These are phyloP conservation scores for Phytophthora brassicae DNA, from an alignment of 352 stramenopile species.

Conservation along the genomic window DNA sequence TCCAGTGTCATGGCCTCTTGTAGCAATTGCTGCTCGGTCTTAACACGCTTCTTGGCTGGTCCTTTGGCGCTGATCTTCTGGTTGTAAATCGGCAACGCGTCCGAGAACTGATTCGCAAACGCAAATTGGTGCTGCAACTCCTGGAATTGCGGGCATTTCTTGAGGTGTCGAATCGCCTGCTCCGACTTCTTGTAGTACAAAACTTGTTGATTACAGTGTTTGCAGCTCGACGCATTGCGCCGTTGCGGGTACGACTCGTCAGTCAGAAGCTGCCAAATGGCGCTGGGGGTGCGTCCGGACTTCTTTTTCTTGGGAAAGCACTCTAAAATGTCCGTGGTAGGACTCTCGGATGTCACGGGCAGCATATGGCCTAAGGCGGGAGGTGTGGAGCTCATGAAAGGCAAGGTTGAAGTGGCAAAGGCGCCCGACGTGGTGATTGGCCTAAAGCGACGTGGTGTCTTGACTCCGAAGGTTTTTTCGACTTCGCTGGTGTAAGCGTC, in stretches of 20 bases:
- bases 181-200: constrained; percentile 89
- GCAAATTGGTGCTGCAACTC: constrained; percentile 80
- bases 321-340: too few species aligned
- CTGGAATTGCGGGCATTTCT: constrained; percentile 80
- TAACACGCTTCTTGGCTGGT: constrained; percentile 65
- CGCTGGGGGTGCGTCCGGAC: constrained; percentile 55
- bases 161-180: constrained; percentile 80
- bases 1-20: constrained; percentile 37
- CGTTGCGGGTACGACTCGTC: constrained; percentile 80
- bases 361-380: constrained; percentile 30
- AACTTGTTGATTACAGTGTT: constrained; percentile 86
- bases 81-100: constrained; percentile 82
- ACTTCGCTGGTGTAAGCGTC: not conserved
- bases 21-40: constrained; percentile 31
- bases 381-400: constrained; percentile 31
- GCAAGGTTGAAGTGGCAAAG: constrained; percentile 39
- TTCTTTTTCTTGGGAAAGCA: constrained; percentile 85
- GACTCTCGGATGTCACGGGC: constrained; percentile 9
- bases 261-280: constrained; percentile 84
- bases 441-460: not conserved
- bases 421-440: constrained; percentile 11
- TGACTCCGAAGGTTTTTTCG: constrained; percentile 32
- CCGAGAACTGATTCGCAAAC: constrained; percentile 79
- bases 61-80: constrained; percentile 78
- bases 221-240: constrained; percentile 73